A percentile compares a stretch with the other conserved stretches of the same genome.
Conservation (phyloP, 2,329 filamentous ascomycete species). For the Aspergillus aculeatus region DNA sequence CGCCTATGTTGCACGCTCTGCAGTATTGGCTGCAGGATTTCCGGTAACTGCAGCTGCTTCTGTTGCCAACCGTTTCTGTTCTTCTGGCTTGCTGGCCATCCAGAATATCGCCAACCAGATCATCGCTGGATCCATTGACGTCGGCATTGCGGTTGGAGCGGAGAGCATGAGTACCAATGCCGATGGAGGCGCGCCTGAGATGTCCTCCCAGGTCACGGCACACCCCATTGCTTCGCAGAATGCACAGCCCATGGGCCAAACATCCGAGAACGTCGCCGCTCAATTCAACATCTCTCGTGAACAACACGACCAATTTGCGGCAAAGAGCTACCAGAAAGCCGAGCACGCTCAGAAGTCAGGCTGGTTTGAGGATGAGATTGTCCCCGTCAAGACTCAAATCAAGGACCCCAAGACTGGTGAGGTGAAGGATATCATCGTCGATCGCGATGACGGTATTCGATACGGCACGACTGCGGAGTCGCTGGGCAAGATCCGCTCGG, state of each 20-base stretch:
- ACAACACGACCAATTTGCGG: conserved; percentile 80
- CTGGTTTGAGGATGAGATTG: conserved; percentile 84
- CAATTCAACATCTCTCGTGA: conserved; percentile 68
- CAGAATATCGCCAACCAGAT: conserved; percentile 93
- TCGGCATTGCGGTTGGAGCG: conserved; percentile 85
- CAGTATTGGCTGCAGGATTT: conserved; percentile 81
- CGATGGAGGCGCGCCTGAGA: conserved; percentile 76
- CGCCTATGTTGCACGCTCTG: conserved; percentile 86
- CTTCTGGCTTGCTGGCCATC: conserved; percentile 81
- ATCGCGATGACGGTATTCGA: conserved; percentile 79
- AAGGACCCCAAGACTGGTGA: conserved; percentile 87
- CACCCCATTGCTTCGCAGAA: conserved; percentile 81
- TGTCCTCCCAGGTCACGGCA: conserved; percentile 74
- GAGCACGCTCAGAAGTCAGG: conserved; percentile 75
- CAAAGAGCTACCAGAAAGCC: conserved; percentile 81
- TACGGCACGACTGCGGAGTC: conserved; percentile 78
- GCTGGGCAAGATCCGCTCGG: conserved; percentile 78
- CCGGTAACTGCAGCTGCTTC: conserved; percentile 75
- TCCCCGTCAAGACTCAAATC: conserved; percentile 75
- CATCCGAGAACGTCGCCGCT: conserved; percentile 89
- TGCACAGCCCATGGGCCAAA: conserved; percentile 87
- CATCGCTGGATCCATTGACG: conserved; percentile 80
- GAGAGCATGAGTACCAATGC: conserved; percentile 92
- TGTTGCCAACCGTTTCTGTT: conserved; percentile 86
- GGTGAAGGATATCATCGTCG: conserved; percentile 72